Conservation (phyloP, 306 rosid species). For the Carpinus fangiana region DNA sequence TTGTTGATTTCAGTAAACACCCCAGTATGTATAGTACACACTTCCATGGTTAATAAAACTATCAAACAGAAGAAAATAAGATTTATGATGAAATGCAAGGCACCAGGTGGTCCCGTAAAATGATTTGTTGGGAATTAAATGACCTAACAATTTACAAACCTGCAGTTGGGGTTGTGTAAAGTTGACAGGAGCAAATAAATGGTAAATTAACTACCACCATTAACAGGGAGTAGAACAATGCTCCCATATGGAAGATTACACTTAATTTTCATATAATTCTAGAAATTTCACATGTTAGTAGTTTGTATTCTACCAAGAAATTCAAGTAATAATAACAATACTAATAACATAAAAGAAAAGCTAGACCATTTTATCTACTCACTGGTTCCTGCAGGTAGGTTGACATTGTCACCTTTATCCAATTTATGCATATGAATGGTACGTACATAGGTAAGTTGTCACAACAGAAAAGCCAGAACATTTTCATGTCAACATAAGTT, state of each 20-base stretch:
- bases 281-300: not conserved
- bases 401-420: not conserved
- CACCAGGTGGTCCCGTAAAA: not conserved
- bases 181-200: not conserved
- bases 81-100: not conserved
- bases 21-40: not conserved
- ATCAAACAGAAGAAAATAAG: not conserved
- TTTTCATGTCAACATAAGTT: not conserved
- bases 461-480: constrained; percentile 10
- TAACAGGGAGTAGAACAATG: not conserved
- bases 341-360: not conserved
- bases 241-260: not conserved
- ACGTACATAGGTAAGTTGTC: not conserved
- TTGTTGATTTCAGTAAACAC: not conserved
- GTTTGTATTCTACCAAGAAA: not conserved
- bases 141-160: not conserved
- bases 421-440: not conserved
- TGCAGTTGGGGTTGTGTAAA: not conserved
- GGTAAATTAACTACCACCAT: not conserved
- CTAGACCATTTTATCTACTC: not conserved
- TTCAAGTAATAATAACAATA: not conserved
- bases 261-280: not conserved
- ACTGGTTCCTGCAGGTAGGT: not conserved
- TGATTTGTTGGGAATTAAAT: not conserved
- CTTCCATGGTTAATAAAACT: not conserved